Conservation (phyloP, 2,329 filamentous ascomycete genomes). For the Aspergillus sp. region DNA sequence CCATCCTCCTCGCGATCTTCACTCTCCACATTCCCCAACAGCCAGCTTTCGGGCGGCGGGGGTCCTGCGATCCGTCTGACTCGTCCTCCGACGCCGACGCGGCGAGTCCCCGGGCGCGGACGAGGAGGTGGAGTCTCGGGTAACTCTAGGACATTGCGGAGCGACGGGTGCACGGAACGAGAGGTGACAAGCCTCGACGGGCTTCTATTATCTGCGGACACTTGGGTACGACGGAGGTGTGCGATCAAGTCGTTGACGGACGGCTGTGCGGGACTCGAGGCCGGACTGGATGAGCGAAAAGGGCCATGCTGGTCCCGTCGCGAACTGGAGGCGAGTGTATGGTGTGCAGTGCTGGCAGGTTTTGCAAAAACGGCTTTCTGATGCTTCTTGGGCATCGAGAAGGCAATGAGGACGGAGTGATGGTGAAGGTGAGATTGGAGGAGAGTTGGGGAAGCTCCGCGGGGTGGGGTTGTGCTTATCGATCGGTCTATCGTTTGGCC, state of each 20-base stretch:
- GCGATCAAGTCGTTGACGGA: conserved; percentile 50
- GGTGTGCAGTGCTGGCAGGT: conserved; percentile 41
- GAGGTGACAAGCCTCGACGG: conserved; percentile 22
- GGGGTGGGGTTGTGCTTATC: conserved; percentile 2
- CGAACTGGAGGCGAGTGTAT: conserved; percentile 31
- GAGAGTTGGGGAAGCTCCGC: conserved; percentile 1
- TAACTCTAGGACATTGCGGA: conserved; percentile 45
- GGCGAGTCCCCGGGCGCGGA: conserved; percentile 36
- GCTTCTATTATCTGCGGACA: conserved; percentile 22
- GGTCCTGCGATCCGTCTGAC: conserved; percentile 44
- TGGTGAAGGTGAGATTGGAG: conserved; percentile 7
- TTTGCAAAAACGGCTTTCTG: conserved; percentile 38
- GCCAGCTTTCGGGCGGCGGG: conserved; percentile 47
- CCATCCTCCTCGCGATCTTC: conserved; percentile 10
- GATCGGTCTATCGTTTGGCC: not conserved
- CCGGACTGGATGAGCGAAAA: conserved; percentile 15
- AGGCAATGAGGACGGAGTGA: conserved; percentile 6
- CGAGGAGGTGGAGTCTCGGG: conserved; percentile 44
- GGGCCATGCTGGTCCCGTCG: conserved; percentile 27
- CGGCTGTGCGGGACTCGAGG: conserved; percentile 21
- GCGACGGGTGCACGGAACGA: conserved; percentile 45
- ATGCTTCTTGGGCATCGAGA: conserved; percentile 50
- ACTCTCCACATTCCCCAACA: conserved; percentile 22
- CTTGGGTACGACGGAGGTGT: conserved; percentile 46
- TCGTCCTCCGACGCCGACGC: conserved; percentile 31